Conservation (phyloP, 2,329 filamentous ascomycete species). For the Aspergillus quadrilineatus region DNA sequence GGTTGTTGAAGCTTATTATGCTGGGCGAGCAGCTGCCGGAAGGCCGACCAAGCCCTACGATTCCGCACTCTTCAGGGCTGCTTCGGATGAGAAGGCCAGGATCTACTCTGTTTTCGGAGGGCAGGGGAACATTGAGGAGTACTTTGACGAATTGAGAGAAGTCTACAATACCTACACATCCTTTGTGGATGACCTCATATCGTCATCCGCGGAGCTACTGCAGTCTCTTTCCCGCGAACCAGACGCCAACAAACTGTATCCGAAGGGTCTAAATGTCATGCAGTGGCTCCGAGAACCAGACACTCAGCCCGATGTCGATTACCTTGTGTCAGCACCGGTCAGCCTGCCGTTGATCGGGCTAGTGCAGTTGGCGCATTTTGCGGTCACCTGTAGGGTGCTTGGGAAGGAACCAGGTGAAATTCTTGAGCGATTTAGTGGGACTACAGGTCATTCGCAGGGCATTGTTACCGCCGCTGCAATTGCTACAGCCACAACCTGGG, state of each 20-base stretch:
- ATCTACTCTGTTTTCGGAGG: slow-evolving; percentile 95
- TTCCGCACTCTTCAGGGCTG: slow-evolving; percentile 86
- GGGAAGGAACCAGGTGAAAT: slow-evolving; percentile 87
- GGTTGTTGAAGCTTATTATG: slow-evolving; percentile 88
- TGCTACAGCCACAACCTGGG: slow-evolving; percentile 88
- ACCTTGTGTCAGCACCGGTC: slow-evolving; percentile 89
- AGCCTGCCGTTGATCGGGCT: slow-evolving; percentile 95
- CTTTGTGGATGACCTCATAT: slow-evolving; percentile 83
- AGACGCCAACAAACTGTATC: slow-evolving; percentile 88
- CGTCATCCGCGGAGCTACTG: slow-evolving; percentile 79
- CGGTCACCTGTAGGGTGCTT: slow-evolving; percentile 87
- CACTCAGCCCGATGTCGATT: slow-evolving; percentile 87
- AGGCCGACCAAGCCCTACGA: slow-evolving; percentile 88
- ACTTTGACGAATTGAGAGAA: slow-evolving; percentile 94
- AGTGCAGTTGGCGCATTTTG: slow-evolving; percentile 93
- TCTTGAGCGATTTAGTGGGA: slow-evolving; percentile 77
- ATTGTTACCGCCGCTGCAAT: slow-evolving; percentile 91
- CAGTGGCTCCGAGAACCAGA: slow-evolving; percentile 88
- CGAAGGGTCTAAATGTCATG: slow-evolving; percentile 94
- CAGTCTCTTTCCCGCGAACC: slow-evolving; percentile 79
- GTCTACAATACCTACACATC: slow-evolving; percentile 88
- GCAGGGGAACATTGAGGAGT: slow-evolving; percentile 98
- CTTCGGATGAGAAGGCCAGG: slow-evolving; percentile 75
- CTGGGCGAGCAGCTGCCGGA: slow-evolving; percentile 78
- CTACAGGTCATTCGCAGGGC: slow-evolving; percentile 95